phyloP scores from a whole-genome alignment of 805 yeast genomes.

The Kluyveromyces lactis region DNA sequence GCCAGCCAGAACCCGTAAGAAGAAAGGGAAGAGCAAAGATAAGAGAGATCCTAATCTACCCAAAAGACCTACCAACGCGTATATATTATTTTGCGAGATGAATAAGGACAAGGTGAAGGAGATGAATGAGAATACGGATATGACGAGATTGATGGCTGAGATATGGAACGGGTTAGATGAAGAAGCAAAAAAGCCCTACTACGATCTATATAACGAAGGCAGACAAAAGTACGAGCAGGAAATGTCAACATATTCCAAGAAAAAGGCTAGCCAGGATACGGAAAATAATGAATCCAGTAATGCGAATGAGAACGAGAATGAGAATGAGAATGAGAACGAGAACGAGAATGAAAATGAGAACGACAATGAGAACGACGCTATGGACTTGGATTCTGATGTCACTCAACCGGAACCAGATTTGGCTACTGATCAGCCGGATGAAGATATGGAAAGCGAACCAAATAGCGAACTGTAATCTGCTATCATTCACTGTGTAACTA shows the following conservation, averaged over 20 bases:
- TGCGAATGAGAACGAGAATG: conserved; percentile 5
- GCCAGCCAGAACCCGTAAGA: conserved; percentile 27
- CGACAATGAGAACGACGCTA: conserved; percentile 1
- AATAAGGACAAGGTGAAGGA: conserved; percentile 67
- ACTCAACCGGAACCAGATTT: conserved; percentile 9
- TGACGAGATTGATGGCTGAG: conserved; percentile 73
- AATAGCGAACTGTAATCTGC: conserved; percentile 1
- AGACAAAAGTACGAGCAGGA: conserved; percentile 66
- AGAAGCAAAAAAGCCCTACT: conserved; percentile 64
- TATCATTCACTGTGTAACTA: too few relatives aligned
- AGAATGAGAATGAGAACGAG: conserved; percentile 8
- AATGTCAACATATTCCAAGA: conserved; percentile 43
- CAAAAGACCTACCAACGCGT: conserved; percentile 85
- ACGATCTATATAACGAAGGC: conserved; percentile 70
- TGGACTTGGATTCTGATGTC: conserved; percentile 7
- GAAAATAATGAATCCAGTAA: conserved; percentile 11
- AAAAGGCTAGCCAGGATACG: conserved; percentile 12
- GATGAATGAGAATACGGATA: conserved; percentile 52
- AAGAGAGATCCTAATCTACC: conserved; percentile 79
- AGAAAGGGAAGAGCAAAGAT: conserved; percentile 25
- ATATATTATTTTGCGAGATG: conserved; percentile 75
- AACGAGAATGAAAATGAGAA: conserved; percentile 5
- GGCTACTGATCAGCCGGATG: conserved; percentile 5
- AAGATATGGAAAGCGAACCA: conserved; percentile 2
- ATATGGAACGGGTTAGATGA: conserved; percentile 73